A percentile compares a stretch with the other conserved stretches of the same genome.
Conservation (phyloP, 2,329 filamentous ascomycete genomes). For the Aspergillus felis region DNA sequence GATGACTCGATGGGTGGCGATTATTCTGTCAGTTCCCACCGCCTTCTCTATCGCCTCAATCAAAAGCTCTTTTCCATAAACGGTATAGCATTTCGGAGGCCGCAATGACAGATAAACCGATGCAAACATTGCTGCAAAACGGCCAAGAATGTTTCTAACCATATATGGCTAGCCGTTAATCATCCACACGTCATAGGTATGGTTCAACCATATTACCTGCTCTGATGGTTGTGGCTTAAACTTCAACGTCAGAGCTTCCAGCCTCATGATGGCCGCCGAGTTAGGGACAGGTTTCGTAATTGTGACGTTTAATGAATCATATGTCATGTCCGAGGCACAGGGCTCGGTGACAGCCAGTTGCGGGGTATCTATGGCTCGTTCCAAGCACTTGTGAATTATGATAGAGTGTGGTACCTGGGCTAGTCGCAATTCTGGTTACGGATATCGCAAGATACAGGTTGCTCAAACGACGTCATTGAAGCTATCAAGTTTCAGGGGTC, state of each 20-base stretch:
- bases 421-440: background rate
- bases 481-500: background rate
- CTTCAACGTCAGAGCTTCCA: background rate
- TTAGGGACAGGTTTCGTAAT: background rate
- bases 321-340: background rate
- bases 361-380: background rate
- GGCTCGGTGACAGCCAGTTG: background rate
- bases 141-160: background rate
- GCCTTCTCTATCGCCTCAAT: background rate
- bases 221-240: background rate
- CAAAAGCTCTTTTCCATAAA: background rate
- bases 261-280: background rate
- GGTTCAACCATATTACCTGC: background rate
- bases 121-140: background rate
- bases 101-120: slow-evolving; percentile 8
- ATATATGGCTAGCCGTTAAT: background rate
- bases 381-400: background rate
- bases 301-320: background rate
- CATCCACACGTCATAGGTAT: background rate
- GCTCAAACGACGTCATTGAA: slow-evolving; percentile 18
- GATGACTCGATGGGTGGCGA: slow-evolving; percentile 16
- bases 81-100: background rate
- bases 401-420: background rate
- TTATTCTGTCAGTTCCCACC: slow-evolving; percentile 6
- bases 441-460: background rate